These are phyloP conservation scores for Zygosaccharomyces rouxii DNA, from an alignment of 805 yeast species.

Conservation along the genomic window DNA sequence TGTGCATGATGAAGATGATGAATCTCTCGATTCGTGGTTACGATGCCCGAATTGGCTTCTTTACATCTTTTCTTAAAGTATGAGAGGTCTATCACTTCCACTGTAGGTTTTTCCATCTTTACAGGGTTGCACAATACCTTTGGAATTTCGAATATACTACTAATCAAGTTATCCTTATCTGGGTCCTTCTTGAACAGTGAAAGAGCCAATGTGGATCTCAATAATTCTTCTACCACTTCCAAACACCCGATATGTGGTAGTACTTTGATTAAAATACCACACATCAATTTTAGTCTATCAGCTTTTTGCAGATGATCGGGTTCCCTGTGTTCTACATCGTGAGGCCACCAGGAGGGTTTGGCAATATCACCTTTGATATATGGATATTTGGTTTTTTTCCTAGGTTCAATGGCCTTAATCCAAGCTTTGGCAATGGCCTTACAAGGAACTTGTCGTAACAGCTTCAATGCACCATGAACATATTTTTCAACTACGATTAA, in stretches of 20 bases:
- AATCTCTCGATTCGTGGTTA: not conserved
- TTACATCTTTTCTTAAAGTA: not conserved
- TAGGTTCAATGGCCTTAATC: constrained; percentile 63
- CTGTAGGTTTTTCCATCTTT: not conserved
- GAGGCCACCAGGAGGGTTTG: constrained; percentile 74
- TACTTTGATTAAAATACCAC: constrained; percentile 33
- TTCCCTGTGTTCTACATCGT: constrained; percentile 52
- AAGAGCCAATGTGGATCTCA: constrained; percentile 16
- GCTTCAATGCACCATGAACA: constrained; percentile 31
- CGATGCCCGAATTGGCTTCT: not conserved
- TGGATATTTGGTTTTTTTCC: constrained; percentile 58
- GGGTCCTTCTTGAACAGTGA: constrained; percentile 17
- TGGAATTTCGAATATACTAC: constrained; percentile 18
- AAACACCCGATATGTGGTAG: constrained; percentile 16
- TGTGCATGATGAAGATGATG: not conserved
- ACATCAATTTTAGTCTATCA: constrained; percentile 50
- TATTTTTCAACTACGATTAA: constrained; percentile 9
- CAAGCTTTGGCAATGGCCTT: constrained; percentile 61
- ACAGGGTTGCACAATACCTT: constrained; percentile 11
- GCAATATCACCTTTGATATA: constrained; percentile 48
- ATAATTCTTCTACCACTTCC: constrained; percentile 16
- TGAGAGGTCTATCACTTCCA: constrained; percentile 8
- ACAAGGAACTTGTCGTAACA: constrained; percentile 51
- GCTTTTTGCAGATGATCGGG: constrained; percentile 67
- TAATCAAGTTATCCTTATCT: constrained; percentile 12